Evolutionary conservation across 1,284 basidiomycete genomes (phyloP), one percentile per base, ranked within the genome.

Genomic region (Marasmius fiardii): DNA sequence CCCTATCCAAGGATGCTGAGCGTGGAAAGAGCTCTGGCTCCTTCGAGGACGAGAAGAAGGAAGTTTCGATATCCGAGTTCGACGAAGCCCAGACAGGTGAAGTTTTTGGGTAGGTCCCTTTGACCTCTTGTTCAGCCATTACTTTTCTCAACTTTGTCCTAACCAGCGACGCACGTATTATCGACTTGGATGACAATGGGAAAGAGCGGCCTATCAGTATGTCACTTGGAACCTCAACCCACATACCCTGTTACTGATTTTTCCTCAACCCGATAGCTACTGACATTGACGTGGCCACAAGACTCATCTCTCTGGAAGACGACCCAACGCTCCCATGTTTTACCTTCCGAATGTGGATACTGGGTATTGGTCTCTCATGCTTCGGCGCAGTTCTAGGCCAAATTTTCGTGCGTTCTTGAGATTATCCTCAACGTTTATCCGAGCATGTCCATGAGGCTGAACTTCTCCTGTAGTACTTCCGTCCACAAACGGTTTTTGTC

Each of bases 341-440:
- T 72, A 87, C 86, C 0, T 74, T 86, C 57, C 75, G 85, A 4
- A 71, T 77, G 1, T 74, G 83, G 56, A 73, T 87, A 61, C 71
- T 87, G n/a, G 83, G 85, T 11, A 61, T 83, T 47, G 81, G 82
- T 10, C 74, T 86, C 4, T 81, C 82, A 21, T 76, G 79, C 4
- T 83, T 90, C 56, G 82, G 83, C 51, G 76, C 83, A 26, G 81
- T 79, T 24, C 64, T 82, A 44, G 75, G 71, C 68, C 61, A 26
- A 56, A 62, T 45, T 44, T 43, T 56, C 24, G 18, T 64, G 68
- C 41, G 56, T 57, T 63, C 66, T 43, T 56, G 56, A 41, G 41
- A 50, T 55, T 60, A 60, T 54, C 62, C 48, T 37, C n/a, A n/a
- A 45, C 45, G 26, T 37, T 44, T 20, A 12, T 16, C 34, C 35